These are phyloP conservation scores for Aurantiochytrium sp. DNA, from an alignment of 108 stramenopile genomes.

Conservation along the genomic window DNA sequence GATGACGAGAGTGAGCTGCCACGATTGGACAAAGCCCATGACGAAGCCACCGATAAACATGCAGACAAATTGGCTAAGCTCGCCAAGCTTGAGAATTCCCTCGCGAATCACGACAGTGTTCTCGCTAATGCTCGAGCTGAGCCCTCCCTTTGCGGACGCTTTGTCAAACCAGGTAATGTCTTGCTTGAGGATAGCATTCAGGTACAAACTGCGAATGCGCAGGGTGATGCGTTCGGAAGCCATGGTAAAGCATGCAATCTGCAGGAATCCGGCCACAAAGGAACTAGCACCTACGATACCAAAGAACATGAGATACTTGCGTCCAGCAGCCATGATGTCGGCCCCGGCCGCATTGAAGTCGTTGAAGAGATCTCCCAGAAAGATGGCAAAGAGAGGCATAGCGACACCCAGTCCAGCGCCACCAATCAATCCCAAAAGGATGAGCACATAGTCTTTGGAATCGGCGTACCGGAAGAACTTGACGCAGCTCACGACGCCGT, in stretches of 20 bases:
- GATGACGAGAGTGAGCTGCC: slow-evolving; percentile 51
- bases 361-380: slow-evolving; percentile 1
- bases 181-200: slow-evolving; percentile 28
- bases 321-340: not conserved
- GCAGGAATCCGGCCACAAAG: not conserved
- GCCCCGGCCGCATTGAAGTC: not conserved
- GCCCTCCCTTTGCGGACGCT: not conserved
- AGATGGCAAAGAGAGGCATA: not conserved
- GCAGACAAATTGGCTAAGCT: not conserved
- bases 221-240: slow-evolving; percentile 24
- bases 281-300: not conserved
- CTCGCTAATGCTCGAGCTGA: not conserved
- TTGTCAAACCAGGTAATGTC: not conserved
- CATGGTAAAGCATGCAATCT: not conserved
- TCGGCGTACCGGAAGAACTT: not conserved
- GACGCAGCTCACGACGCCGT: not conserved
- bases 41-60: slow-evolving; percentile 36
- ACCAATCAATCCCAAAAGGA: not conserved
- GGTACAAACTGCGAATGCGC: slow-evolving; percentile 29
- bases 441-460: not conserved
- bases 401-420: not conserved
- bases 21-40: slow-evolving; percentile 47
- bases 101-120: slow-evolving; percentile 31
- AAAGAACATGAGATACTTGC: not conserved
- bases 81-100: slow-evolving; percentile 31